Percentiles rank a stretch among this genome's conserved stretches.
Evolutionary conservation across 768 basidiomycete species (phyloP).

Genomic region (Agrocybe pediades): DNA sequence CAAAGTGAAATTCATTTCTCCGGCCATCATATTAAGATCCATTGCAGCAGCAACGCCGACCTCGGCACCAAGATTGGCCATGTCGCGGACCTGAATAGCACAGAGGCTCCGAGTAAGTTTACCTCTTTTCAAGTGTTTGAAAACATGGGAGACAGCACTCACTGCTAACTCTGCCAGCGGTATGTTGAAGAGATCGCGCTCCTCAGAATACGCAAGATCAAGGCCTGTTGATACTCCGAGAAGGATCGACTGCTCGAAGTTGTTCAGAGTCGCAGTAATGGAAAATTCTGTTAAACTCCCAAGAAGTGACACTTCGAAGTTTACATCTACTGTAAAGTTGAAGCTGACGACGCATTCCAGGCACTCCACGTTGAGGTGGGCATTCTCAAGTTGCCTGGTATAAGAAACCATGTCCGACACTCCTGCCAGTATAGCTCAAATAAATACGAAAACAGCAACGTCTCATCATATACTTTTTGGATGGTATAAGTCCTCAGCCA

Average conservation of each 20-base stretch:
- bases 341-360: not conserved
- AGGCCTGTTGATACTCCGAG: conserved; percentile 1
- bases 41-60: conserved; percentile 1
- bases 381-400: not conserved
- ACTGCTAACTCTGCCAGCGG: not conserved
- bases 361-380: not conserved
- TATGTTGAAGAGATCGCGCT: not conserved
- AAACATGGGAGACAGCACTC: not conserved
- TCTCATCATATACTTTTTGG: no score
- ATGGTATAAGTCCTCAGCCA: no score
- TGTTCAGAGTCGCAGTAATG: not conserved
- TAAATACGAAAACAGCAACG: no score
- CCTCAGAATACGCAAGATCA: not conserved
- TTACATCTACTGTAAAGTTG: conserved; percentile 4
- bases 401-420: no score
- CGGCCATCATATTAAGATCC: not conserved
- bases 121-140: not conserved
- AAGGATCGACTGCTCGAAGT: conserved; percentile 1
- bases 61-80: conserved; percentile 1
- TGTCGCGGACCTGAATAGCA: not conserved
- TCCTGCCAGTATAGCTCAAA: no score
- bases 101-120: not conserved
- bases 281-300: conserved; percentile 1
- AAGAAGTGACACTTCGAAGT: not conserved
- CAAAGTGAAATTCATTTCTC: not conserved